Percentiles rank a stretch among this genome's conserved stretches.
Conservation (phyloP, 129 eudicot genomes). For the Chrysanthemum makinoi region DNA sequence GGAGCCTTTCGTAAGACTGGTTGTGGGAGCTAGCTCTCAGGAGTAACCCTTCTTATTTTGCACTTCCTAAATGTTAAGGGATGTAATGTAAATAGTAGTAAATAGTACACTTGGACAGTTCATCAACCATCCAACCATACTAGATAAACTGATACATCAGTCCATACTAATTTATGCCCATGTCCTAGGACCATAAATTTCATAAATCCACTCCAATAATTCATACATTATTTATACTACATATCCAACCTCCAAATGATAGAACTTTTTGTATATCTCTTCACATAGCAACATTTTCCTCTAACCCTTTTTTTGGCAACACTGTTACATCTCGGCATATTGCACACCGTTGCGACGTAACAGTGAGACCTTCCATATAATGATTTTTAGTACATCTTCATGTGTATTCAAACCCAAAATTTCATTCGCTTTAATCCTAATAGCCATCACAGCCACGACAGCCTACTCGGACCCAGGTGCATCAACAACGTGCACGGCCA, state of each 20-base stretch:
- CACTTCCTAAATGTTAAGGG: not conserved
- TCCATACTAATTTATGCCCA: constrained; percentile 17
- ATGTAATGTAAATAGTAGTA: not conserved
- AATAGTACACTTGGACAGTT: not conserved
- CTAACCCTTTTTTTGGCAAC: not conserved
- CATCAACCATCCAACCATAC: not conserved
- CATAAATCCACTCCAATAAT: constrained; percentile 17
- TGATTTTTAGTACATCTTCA: not conserved
- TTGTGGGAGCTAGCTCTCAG: too few species aligned
- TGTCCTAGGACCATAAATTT: constrained; percentile 20
- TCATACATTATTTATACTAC: not conserved
- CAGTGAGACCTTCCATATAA: not conserved
- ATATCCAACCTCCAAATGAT: constrained; percentile 6
- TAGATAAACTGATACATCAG: too few species aligned
- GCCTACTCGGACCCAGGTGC: constrained; percentile 14
- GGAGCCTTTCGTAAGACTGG: too few species aligned
- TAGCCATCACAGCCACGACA: constrained; percentile 6
- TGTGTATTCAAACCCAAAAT: constrained; percentile 11
- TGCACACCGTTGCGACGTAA: too few species aligned
- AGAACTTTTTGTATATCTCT: not conserved
- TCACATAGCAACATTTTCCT: not conserved
- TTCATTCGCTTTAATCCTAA: not conserved
- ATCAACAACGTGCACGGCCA: constrained; percentile 29
- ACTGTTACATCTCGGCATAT: not conserved
- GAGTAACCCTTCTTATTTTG: too few species aligned